These are phyloP conservation scores for Posidonia australis DNA, from an alignment of 106 monocot species.

Conservation along the genomic window DNA sequence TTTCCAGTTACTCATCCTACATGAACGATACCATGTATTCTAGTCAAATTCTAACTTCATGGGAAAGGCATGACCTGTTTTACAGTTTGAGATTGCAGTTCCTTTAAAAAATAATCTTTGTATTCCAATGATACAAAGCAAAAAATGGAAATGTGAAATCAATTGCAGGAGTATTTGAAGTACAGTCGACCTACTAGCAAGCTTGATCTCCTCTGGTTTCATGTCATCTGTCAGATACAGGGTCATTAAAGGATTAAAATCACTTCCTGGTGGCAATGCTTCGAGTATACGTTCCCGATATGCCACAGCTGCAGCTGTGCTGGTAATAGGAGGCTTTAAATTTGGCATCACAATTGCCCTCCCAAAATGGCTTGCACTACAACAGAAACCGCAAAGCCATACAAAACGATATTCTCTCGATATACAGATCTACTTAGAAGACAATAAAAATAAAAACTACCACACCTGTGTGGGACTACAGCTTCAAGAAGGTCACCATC, in stretches of 20 bases:
- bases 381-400: background rate
- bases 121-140: too few species aligned
- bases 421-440: background rate
- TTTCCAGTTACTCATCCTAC: too few species aligned
- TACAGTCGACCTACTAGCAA: slow-evolving; percentile 49
- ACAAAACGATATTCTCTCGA: background rate
- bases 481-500: slow-evolving; percentile 74
- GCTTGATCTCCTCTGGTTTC: slow-evolving; percentile 58
- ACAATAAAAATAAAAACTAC: background rate
- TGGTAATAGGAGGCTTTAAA: slow-evolving; percentile 78
- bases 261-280: slow-evolving; percentile 34
- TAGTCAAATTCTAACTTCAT: too few species aligned
- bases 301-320: slow-evolving; percentile 51
- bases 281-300: slow-evolving; percentile 63
- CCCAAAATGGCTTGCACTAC: slow-evolving; percentile 55
- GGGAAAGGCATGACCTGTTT: too few species aligned
- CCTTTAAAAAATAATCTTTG: too few species aligned
- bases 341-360: slow-evolving; percentile 98
- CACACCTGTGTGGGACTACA: slow-evolving; percentile 57
- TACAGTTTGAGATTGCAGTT: too few species aligned
- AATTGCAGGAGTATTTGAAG: background rate
- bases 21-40: too few species aligned
- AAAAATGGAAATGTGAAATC: background rate
- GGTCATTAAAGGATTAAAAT: slow-evolving; percentile 80
- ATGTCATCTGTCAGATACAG: slow-evolving; percentile 87